Conservation (phyloP, 306 rosid species). For the Rosa multiflora region DNA sequence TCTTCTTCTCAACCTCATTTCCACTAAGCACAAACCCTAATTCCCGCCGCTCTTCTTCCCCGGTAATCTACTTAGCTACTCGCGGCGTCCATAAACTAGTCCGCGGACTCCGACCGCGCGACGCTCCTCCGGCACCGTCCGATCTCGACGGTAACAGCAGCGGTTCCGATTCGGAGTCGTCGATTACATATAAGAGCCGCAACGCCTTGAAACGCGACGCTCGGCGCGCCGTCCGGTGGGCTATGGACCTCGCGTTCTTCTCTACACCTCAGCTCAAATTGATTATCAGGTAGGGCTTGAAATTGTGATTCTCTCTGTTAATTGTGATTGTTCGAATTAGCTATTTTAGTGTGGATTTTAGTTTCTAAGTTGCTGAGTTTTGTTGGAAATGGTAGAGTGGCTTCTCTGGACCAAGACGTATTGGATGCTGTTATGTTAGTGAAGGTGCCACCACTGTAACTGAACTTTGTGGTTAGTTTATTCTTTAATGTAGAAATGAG, state of each 20-base stretch:
- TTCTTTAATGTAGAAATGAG: constrained; percentile 7
- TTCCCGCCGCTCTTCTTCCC: constrained; percentile 25
- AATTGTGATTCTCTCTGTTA: neutral
- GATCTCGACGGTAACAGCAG: constrained; percentile 19
- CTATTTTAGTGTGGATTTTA: neutral
- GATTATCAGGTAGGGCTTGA: constrained; percentile 49
- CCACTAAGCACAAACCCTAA: constrained; percentile 17
- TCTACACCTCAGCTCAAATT: constrained; percentile 74
- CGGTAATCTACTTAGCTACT: constrained; percentile 37
- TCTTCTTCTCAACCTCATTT: constrained; percentile 24
- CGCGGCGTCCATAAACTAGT: constrained; percentile 36
- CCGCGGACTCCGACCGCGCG: constrained; percentile 43
- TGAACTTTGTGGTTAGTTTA: constrained; percentile 31
- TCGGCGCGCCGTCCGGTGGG: constrained; percentile 79
- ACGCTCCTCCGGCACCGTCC: constrained; percentile 23
- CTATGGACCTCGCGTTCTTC: constrained; percentile 73
- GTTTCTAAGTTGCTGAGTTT: neutral
- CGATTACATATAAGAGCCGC: constrained; percentile 56
- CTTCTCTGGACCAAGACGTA: constrained; percentile 57
- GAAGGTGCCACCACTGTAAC: constrained; percentile 51
- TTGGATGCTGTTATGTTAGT: constrained; percentile 63
- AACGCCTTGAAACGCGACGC: constrained; percentile 85
- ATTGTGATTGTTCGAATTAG: neutral
- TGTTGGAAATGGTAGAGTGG: constrained; percentile 40
- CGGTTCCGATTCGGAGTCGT: constrained; percentile 31